These are phyloP conservation scores for Zangia roseola DNA, from an alignment of 768 basidiomycete species.

Conservation along the genomic window DNA sequence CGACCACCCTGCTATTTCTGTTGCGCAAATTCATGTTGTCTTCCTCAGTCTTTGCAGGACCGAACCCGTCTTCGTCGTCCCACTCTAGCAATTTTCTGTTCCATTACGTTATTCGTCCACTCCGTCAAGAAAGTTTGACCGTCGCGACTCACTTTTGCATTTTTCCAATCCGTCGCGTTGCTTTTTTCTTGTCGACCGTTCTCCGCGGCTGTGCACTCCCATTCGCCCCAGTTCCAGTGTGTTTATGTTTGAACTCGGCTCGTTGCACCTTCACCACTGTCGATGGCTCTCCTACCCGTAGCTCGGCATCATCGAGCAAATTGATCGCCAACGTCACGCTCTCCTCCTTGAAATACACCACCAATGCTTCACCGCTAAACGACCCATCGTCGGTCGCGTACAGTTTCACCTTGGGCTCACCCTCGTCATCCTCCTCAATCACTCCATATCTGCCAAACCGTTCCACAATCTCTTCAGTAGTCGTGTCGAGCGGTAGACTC, in stretches of 20 bases:
- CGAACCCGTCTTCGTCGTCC: conserved; percentile 93
- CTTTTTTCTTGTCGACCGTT: conserved; percentile 76
- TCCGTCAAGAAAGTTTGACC: background rate
- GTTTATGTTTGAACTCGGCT: conserved; percentile 79
- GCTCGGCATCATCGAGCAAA: conserved; percentile 88
- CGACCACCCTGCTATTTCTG: conserved; percentile 76
- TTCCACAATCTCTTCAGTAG: conserved; percentile 69
- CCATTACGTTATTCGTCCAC: background rate
- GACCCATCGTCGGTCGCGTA: conserved; percentile 85
- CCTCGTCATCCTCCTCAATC: conserved; percentile 89
- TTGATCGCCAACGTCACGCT: conserved; percentile 83
- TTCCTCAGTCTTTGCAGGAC: conserved; percentile 60
- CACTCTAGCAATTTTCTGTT: conserved; percentile 87
- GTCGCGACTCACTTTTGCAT: conserved; percentile 69
- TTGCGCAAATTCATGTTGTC: conserved; percentile 46
- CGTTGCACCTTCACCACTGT: conserved; percentile 72
- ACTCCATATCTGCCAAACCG: conserved; percentile 93
- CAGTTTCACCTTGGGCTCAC: conserved; percentile 91
- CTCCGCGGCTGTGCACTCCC: conserved; percentile 51
- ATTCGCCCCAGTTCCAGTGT: conserved; percentile 37
- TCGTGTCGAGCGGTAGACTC: conserved; percentile 74
- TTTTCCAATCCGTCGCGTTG: conserved; percentile 72
- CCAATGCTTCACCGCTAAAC: conserved; percentile 92
- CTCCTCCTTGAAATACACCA: conserved; percentile 97
- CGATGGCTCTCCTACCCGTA: conserved; percentile 75